These are phyloP conservation scores for Eimeria necatrix DNA, from an alignment of 169 alveolate species.

Conservation along the genomic window DNA sequence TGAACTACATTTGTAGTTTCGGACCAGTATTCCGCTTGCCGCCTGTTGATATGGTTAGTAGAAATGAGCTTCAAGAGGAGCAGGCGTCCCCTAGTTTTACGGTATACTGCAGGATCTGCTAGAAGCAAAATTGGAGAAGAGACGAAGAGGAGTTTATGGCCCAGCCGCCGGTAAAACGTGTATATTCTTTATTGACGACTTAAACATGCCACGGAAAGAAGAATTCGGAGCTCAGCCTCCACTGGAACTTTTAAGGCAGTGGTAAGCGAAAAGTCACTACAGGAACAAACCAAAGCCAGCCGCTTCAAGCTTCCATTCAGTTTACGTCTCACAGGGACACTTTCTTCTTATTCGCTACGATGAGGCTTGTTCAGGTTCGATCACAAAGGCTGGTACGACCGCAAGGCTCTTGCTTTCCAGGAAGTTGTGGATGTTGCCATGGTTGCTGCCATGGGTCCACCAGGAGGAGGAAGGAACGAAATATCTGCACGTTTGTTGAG, in stretches of 20 bases:
- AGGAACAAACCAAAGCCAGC: too few species aligned
- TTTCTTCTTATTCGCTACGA: background rate
- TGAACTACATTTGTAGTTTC: too few species aligned
- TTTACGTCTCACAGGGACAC: too few species aligned
- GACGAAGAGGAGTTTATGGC: constrained; percentile 94
- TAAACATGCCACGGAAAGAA: constrained; percentile 96
- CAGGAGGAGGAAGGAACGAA: constrained; percentile 96
- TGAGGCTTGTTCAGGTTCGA: constrained; percentile 56
- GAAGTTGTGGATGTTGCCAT: constrained; percentile 91
- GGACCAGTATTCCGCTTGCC: too few species aligned
- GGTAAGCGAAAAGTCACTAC: constrained; percentile 84
- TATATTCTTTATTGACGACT: constrained; percentile 96
- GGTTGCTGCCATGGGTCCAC: constrained; percentile 95
- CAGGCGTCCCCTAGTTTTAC: constrained; percentile 93
- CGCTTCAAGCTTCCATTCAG: too few species aligned
- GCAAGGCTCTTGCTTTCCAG: constrained; percentile 92
- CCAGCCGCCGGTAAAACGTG: constrained; percentile 94
- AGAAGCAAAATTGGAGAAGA: constrained; percentile 93
- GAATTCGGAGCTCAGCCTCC: constrained; percentile 97
- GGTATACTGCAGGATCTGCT: constrained; percentile 93
- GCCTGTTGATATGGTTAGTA: too few species aligned
- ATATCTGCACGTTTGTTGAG: constrained; percentile 93
- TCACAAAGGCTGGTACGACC: constrained; percentile 94
- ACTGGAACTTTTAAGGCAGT: constrained; percentile 94
- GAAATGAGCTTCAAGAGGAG: too few species aligned